Conservation (phyloP, 441 rosid species). For the Erodium trifolium region DNA sequence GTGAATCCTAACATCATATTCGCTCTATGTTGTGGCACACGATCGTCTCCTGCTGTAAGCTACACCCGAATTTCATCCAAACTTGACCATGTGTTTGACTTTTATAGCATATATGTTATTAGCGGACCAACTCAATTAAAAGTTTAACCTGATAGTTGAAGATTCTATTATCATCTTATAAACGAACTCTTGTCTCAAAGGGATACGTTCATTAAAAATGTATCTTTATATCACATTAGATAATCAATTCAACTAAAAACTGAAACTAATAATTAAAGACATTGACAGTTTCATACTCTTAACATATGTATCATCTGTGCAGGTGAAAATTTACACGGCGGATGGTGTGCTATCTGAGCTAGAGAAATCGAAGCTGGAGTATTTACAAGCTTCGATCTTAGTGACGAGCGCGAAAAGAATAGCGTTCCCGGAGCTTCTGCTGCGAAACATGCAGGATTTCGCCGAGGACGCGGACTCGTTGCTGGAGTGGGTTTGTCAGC, state of each 20-base stretch:
- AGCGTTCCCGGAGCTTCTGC: constrained; percentile 63
- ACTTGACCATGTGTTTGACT: not conserved
- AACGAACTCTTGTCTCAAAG: too few relatives aligned
- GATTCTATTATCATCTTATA: too few relatives aligned
- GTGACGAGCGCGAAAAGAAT: constrained; percentile 58
- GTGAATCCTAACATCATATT: constrained; percentile 67
- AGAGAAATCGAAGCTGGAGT: constrained; percentile 80
- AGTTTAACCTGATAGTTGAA: too few relatives aligned
- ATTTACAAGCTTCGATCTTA: constrained; percentile 69
- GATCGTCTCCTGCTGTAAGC: constrained; percentile 90
- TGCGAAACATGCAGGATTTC: constrained; percentile 49
- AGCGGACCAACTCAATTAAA: too few relatives aligned
- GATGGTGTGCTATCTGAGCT: constrained; percentile 59
- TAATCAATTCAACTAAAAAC: too few relatives aligned
- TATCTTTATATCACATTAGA: too few relatives aligned
- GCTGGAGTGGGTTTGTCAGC: constrained; percentile 84
- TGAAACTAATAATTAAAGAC: too few relatives aligned
- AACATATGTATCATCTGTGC: constrained; percentile 13
- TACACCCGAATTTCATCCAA: not conserved
- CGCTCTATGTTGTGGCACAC: constrained; percentile 82
- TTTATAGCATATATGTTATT: not conserved
- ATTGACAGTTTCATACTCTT: too few relatives aligned
- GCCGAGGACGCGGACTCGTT: constrained; percentile 46
- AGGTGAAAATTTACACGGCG: constrained; percentile 80
- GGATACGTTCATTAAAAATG: too few relatives aligned